Percentiles rank a stretch among this genome's conserved stretches.
phyloP scores from a whole-genome alignment of 805 yeast species.

The Lachancea mirantina region DNA sequence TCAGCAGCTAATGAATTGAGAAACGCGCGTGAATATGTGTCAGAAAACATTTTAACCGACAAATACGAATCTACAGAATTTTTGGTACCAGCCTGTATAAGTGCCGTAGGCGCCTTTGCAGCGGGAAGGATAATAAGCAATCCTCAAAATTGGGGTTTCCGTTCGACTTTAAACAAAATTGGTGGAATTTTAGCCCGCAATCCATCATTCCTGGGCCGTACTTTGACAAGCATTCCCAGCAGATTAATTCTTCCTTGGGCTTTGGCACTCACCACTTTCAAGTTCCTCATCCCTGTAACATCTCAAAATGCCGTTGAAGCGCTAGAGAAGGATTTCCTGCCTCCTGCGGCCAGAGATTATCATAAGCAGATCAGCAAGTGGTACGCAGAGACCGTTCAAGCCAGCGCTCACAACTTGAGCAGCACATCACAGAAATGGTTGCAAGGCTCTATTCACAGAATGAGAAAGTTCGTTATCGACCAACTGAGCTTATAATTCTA shows the following conservation, averaged over 20 bases:
- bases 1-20: conserved; percentile 10
- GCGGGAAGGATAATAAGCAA: conserved; percentile 24
- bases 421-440: too few species aligned
- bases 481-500: conserved; percentile 1
- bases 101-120: conserved; percentile 24
- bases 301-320: conserved; percentile 15
- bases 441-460: conserved; percentile 10
- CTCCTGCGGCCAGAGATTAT: conserved; percentile 12
- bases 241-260: conserved; percentile 22
- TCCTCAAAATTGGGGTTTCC: conserved; percentile 21
- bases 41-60: conserved; percentile 18
- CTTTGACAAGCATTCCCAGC: conserved; percentile 21
- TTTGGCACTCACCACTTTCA: conserved; percentile 18
- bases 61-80: conserved; percentile 17
- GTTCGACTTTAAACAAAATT: conserved; percentile 6
- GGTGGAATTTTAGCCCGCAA: conserved; percentile 10
- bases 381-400: conserved; percentile 10
- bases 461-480: conserved; percentile 6
- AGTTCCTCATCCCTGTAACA: conserved; percentile 22
- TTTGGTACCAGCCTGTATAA: conserved; percentile 22
- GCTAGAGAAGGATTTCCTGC: conserved; percentile 16
- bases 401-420: conserved; percentile 5
- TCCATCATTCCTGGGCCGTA: conserved; percentile 11
- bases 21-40: conserved; percentile 12
- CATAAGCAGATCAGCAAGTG: conserved; percentile 11